Percentiles rank a stretch among this genome's conserved stretches.
These are phyloP conservation scores for Scenedesmus sp. DNA, from an alignment of 163 green algal genomes.

Conservation along the genomic window DNA sequence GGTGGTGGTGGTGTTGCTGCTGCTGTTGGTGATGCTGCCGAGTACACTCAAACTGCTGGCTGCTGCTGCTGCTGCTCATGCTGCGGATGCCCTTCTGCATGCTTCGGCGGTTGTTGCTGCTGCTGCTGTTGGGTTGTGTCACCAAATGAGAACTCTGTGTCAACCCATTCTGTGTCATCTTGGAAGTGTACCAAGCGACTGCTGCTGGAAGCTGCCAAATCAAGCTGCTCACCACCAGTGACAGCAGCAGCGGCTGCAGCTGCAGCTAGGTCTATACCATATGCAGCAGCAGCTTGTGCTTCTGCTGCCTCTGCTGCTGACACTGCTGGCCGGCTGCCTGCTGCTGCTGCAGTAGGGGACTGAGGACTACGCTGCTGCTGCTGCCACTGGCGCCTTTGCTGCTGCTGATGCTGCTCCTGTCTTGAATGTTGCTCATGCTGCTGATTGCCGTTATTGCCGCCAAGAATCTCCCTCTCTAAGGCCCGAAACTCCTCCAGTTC, in stretches of 20 bases:
- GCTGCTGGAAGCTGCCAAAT: constrained; percentile 32
- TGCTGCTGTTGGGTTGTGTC: constrained; percentile 35
- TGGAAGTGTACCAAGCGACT: constrained; percentile 10
- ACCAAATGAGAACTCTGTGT: constrained; percentile 48
- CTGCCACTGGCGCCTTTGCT: neutral
- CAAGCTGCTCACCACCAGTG: neutral
- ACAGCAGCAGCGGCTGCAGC: neutral
- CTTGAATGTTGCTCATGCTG: constrained; percentile 11
- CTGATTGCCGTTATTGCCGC: constrained; percentile 22
- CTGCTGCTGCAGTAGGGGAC: neutral
- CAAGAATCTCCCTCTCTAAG: constrained; percentile 70
- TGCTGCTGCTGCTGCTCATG: constrained; percentile 2
- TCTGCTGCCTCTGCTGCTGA: constrained; percentile 42
- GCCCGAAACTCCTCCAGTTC: constrained; percentile 77
- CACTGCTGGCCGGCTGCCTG: neutral
- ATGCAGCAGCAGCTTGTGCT: constrained; percentile 24
- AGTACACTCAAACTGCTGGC: neutral
- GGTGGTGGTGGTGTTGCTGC: constrained; percentile 24
- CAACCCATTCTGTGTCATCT: constrained; percentile 53
- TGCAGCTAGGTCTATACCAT: neutral
- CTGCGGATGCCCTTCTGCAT: neutral
- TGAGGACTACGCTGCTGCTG: neutral
- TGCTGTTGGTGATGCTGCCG: constrained; percentile 22
- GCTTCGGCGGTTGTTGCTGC: constrained; percentile 29
- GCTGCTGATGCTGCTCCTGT: constrained; percentile 43